phyloP scores from a whole-genome alignment of 257 asterid species.

The Gardenia jasminoides region DNA sequence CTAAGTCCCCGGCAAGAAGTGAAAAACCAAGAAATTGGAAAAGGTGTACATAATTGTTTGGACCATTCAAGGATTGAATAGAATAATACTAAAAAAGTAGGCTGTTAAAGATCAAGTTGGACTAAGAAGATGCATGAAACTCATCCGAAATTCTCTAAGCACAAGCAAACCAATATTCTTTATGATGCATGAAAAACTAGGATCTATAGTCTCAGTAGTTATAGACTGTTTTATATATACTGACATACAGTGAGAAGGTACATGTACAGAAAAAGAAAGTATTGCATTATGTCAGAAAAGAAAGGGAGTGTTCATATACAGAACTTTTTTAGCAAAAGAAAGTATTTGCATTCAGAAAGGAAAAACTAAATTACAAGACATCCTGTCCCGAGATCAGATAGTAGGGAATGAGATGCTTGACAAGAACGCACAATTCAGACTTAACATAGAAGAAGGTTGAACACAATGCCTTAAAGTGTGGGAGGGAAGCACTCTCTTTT shows the following conservation, averaged over 20 bases:
- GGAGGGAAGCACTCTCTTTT: not conserved
- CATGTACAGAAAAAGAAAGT: not conserved
- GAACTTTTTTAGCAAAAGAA: not conserved
- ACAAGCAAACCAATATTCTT: not conserved
- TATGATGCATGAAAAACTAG: not conserved
- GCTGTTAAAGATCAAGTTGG: not conserved
- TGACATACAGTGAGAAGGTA: not conserved
- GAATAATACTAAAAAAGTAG: not conserved
- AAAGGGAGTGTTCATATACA: not conserved
- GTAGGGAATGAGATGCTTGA: not conserved
- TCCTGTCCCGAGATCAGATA: not conserved
- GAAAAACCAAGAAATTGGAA: not conserved
- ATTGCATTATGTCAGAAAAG: too few species aligned
- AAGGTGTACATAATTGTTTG: not conserved
- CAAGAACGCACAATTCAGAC: not conserved
- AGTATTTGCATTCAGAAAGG: not conserved
- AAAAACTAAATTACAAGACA: not conserved
- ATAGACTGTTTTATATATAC: not conserved
- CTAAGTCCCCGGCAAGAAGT: not conserved
- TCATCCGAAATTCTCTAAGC: not conserved
- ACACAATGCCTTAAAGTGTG: not conserved
- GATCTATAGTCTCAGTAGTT: not conserved
- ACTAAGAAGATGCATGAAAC: not conserved
- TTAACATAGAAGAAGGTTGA: too few species aligned
- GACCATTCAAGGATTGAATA: not conserved